Base-by-base conservation (phyloP, 306 rosid genomes). In the Vachellia collinsii region DNA sequence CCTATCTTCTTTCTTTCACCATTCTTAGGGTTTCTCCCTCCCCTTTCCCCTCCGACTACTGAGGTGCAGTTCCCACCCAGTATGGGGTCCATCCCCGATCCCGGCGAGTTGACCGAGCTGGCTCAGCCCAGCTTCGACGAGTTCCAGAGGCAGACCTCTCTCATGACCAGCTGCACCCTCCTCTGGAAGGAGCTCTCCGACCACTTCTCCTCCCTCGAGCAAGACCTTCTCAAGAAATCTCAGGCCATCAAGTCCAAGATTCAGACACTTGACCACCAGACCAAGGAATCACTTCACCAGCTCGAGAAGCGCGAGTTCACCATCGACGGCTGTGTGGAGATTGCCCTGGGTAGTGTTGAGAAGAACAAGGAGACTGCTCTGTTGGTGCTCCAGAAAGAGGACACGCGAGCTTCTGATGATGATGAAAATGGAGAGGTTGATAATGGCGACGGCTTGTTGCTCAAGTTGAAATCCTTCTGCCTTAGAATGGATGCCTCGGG, bases 41-140 rank as follows among this genome's bases (percentile, higher is more conserved):
- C 86, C 79, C 48, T 78, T 36, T 17, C 61, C 43, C 36, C 66
- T 8, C 54, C 76, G 37, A 42, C 83, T 56, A 69, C 72, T 58
- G 79, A 84, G 77, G 70, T 36, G 65, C 62, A 13, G 48, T 23
- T 29, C 34, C 34, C 71, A 9, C 12, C 70, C 59, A 79, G 76
- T 61, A 94, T 95, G 98, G 98, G 97, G 95, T 91, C 99, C 84
- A 89, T 87, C 90, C 93, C 92, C 92, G 99, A 95, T 95, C 97
- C 99, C 78, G 99, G 99, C 77, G 99, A 93, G 94, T 83, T 91
- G 85, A 70, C 85, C 62, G 99, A 91, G 95, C 78, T 86, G 84
- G 69, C 91, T 88, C 94, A 70, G 73, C 94, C 96, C 62, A 90
- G 91, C 82, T 95, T 95, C 77, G 96, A 93, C 44, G 99, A 95